Base-by-base conservation (phyloP, 108 stramenopile species). In the Fistulifera pelliculosa region DNA sequence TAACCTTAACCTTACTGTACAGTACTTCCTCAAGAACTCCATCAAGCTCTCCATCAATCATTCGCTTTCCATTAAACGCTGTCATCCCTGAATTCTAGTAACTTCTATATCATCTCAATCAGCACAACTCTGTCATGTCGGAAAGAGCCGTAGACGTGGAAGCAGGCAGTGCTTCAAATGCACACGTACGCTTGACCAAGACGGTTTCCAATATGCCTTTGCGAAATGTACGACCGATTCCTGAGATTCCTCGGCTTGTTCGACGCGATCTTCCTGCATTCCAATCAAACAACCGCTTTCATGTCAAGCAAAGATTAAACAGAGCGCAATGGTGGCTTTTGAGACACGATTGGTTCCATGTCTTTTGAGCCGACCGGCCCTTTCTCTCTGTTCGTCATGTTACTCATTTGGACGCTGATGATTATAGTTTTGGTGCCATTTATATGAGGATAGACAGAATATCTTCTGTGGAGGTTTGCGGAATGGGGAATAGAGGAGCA, bases 281-380 rank as follows among this genome's bases (percentile, higher is more conserved):
- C 52, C 89, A 85, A 59, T 74, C 71, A 0, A 54, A 44, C 3
- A 83, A 90, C 45, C 31, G 47, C 3, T 22, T 81, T 0, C 28
- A 38, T 3, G 63, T 85, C 6, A 47, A 59, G 13, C 67, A 80
- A 43, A 56, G 56, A 24, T 31, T 27, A 0, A 38, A 15, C 12
- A 17, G 11, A 13, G 40, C 57, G 12, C n/a, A 66, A 4, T 63
- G 19, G 35, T 38, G 40, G 1, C 44, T 80, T 0, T 27, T 68
- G n/a, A 27, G 62, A 6, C 49, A 70, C 25, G 80, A 93, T 68
- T 88, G 80, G 85, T 93, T 86, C 56, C 91, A 93, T 60, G 76
- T 80, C 11, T 49, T 88, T 60, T 93, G 44, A 49, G 83, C 15
- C 54, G 65, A 22, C 69, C 65, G 5, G 78, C 82, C 6, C 27